Evolutionary conservation across 768 basidiomycete species (phyloP).

Genomic region (Coprinopsis cinerea): DNA sequence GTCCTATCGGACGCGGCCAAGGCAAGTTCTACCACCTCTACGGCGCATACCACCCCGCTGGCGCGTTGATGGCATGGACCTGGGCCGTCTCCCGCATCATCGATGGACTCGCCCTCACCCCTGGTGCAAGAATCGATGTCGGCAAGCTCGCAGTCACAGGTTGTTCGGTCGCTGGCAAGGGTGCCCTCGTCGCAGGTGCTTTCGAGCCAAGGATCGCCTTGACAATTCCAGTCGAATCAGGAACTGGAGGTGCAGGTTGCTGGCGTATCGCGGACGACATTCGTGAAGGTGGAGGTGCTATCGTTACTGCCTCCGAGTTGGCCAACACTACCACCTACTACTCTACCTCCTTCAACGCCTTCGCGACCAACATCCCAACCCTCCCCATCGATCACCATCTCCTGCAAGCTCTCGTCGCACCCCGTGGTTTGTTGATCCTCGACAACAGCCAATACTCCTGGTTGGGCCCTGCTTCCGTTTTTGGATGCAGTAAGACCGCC

Average conservation of each 20-base stretch:
- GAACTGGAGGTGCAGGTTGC: slow-evolving; percentile 53
- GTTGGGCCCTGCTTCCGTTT: slow-evolving; percentile 47
- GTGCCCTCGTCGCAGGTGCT: slow-evolving; percentile 52
- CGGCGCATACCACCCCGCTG: slow-evolving; percentile 36
- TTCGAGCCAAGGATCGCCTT: slow-evolving; percentile 52
- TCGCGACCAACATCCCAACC: slow-evolving; percentile 34
- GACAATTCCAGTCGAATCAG: slow-evolving; percentile 59
- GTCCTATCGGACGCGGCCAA: slow-evolving; percentile 33
- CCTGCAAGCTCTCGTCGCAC: slow-evolving; percentile 50
- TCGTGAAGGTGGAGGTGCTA: slow-evolving; percentile 31
- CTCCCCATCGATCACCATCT: slow-evolving; percentile 58
- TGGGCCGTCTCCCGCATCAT: slow-evolving; percentile 55
- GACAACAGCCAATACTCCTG: slow-evolving; percentile 53
- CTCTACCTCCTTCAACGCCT: slow-evolving; percentile 41
- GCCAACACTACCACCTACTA: slow-evolving; percentile 58
- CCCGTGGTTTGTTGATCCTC: slow-evolving; percentile 45
- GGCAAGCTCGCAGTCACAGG: slow-evolving; percentile 49
- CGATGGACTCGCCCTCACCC: slow-evolving; percentile 45
- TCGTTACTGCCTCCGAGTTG: slow-evolving; percentile 52
- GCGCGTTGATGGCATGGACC: slow-evolving; percentile 49
- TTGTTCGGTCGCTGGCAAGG: slow-evolving; percentile 56
- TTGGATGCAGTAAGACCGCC: slow-evolving; percentile 46
- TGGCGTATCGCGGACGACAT: slow-evolving; percentile 52
- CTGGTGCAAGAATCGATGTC: slow-evolving; percentile 41
- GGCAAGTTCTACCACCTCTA: slow-evolving; percentile 52